phyloP scores from a whole-genome alignment of 306 rosid species.

The apple (Malus domestica) region ASM211411v1 NC_041794.1:8087501-8088000 shows the following conservation, averaged over 20 bases:
- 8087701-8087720: constrained; percentile 77
- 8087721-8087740: constrained; percentile 35
- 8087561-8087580: constrained; percentile 35
- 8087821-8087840: constrained; percentile 17
- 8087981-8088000: constrained; percentile 16
- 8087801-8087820: constrained; percentile 31
- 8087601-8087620: constrained; percentile 25
- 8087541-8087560: constrained; percentile 94
- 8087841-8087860: background rate
- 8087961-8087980: constrained; percentile 63
- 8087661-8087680: too few species aligned
- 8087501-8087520: too few species aligned
- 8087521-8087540: constrained; percentile 89
- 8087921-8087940: constrained; percentile 64
- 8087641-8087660: constrained; percentile 18
- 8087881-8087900: constrained; percentile 5
- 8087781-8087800: background rate
- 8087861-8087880: constrained; percentile 1
- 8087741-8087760: background rate
- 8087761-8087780: background rate
- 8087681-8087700: constrained; percentile 49
- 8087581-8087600: constrained; percentile 31
- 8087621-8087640: constrained; percentile 31
- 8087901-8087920: constrained; percentile 69
- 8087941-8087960: constrained; percentile 49